Base-by-base conservation (phyloP, 2,329 filamentous ascomycete genomes). In the Pseudogymnoascus sp. region DNA sequence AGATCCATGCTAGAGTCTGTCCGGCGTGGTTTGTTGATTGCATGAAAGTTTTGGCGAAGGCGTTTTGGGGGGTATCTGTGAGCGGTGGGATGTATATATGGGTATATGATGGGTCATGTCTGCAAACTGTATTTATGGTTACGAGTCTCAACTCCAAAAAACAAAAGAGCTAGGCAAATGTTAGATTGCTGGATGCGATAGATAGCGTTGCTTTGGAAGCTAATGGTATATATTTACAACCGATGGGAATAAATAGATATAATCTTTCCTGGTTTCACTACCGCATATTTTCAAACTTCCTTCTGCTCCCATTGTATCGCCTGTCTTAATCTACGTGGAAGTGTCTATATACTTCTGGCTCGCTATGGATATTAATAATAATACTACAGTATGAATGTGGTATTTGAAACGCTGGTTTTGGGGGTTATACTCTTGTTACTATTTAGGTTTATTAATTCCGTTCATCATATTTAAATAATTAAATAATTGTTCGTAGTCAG, bases 1-100 rank as follows among this genome's bases (percentile, higher is more conserved):
- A 76, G 61, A 63, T 60, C 11, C 31, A 34, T 12, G 1, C 1
- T 40, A 40, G n/a, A 8, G 3, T 11, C 16, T 34, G 9, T 34
- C n/a, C 7, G n/a, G 7, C 3, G 7, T 18, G 16, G n/a, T 40
- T 40, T 34, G 31, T 34, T 34, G 31, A 34, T 34, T 34, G 3
- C 3, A 34, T 34, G 31, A 34, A 28, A 31, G 25, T 9, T 56
- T 56, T 56, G 46, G 46, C 46, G 46, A 56, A 56, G 46, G 46
- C 46, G 46, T 56, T 53, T 28, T 6, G 14, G 25, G 25, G 25
- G 46, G n/a, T 2, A 16, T 6, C 5, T 9, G 25, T 31, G 3
- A 31, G 5, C 7, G n/a, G 23, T 18, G 46, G 25, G 25, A 8
- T 34, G 46, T 56, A 56, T 56, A 56, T 56, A 56, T 34, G 46